Conservation (phyloP, 2,329 filamentous ascomycete genomes). For the Xylaria hypoxylon region DNA sequence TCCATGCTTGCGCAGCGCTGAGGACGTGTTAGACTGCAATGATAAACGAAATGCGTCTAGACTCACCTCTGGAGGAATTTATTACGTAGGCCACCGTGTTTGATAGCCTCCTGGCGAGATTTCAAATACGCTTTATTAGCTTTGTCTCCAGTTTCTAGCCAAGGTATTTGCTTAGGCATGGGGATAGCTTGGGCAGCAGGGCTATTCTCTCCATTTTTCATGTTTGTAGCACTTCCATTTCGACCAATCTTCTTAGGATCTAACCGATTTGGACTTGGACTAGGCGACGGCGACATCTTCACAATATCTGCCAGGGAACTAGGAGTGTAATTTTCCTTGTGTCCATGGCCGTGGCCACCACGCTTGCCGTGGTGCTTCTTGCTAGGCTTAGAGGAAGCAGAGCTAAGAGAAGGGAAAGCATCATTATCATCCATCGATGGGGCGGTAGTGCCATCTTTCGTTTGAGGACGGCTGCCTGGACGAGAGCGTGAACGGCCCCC, state of each 20-base stretch:
- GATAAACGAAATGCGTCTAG: background rate
- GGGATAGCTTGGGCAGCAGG: conserved; percentile 85
- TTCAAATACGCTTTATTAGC: conserved; percentile 96
- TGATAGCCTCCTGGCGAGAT: conserved; percentile 93
- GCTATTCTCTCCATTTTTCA: conserved; percentile 80
- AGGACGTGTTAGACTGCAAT: conserved; percentile 32
- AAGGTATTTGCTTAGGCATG: conserved; percentile 91
- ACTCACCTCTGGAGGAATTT: conserved; percentile 93
- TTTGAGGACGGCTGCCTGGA: conserved; percentile 81
- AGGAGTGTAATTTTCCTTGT: conserved; percentile 75
- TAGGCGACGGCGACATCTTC: conserved; percentile 92
- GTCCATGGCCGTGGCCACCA: conserved; percentile 79
- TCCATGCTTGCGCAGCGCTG: conserved; percentile 97
- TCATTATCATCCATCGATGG: conserved; percentile 92
- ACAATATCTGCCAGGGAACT: conserved; percentile 93
- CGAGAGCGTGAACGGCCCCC: conserved; percentile 81
- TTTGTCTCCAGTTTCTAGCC: conserved; percentile 91
- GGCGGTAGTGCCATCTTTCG: conserved; percentile 72
- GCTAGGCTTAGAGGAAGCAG: conserved; percentile 76
- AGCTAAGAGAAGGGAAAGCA: conserved; percentile 90
- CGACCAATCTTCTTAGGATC: conserved; percentile 70
- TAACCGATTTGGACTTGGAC: conserved; percentile 68
- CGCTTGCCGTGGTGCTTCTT: conserved; percentile 96
- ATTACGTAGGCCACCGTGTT: conserved; percentile 94
- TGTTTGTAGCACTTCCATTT: conserved; percentile 73